phyloP scores from a whole-genome alignment of 306 rosid species.

The Morella rubra region DNA sequence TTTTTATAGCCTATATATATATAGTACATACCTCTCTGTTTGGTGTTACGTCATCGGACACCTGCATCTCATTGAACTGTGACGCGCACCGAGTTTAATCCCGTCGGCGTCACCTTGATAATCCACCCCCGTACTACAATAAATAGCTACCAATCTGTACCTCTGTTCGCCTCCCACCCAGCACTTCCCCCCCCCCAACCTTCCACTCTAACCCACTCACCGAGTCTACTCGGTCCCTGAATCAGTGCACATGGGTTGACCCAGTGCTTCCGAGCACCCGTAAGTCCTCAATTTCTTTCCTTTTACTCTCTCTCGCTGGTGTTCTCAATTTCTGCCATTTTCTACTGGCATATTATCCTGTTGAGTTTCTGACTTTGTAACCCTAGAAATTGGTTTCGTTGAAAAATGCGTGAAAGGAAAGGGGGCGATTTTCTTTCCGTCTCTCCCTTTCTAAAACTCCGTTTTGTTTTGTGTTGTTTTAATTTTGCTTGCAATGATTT shows the following conservation, averaged over 20 bases:
- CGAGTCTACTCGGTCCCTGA: not conserved
- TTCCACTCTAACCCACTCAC: not conserved
- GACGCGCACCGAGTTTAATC: too few species aligned
- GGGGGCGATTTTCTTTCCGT: not conserved
- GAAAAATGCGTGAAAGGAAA: not conserved
- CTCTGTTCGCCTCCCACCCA: not conserved
- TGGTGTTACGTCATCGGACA: too few species aligned
- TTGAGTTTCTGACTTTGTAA: not conserved
- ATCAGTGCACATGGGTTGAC: slow-evolving; percentile 1
- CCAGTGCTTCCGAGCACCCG: not conserved
- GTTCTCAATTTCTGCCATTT: not conserved
- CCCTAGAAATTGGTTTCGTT: not conserved
- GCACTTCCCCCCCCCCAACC: not conserved
- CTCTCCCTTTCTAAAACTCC: too few species aligned
- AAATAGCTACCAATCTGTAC: too few species aligned
- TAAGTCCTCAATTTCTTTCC: not conserved
- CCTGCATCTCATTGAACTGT: too few species aligned
- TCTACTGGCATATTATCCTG: not conserved
- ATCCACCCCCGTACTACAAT: too few species aligned
- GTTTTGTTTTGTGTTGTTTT: not conserved
- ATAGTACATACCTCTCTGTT: too few species aligned
- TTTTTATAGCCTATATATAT: too few species aligned
- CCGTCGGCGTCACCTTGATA: too few species aligned
- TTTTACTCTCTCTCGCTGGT: not conserved
- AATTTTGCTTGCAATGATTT: not conserved